Evolutionary conservation across 2,329 filamentous ascomycete genomes (phyloP).

Genomic region (Fusarium gaditjirri): DNA sequence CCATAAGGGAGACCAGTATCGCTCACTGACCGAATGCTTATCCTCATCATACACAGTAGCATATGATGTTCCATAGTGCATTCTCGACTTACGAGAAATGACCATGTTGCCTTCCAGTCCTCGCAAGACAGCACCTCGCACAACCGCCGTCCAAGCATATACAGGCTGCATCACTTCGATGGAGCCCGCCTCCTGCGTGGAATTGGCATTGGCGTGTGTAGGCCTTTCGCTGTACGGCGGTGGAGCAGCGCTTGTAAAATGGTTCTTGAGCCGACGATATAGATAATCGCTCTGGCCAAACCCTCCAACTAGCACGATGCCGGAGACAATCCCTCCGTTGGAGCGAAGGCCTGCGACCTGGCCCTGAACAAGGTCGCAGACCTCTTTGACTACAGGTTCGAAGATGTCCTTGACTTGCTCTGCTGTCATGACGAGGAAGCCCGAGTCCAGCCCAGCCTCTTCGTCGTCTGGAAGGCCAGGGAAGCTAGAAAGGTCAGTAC

Average conservation of each 20-base stretch:
- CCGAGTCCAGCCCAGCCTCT: constrained; percentile 77
- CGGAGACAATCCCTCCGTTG: constrained; percentile 71
- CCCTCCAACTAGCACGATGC: constrained; percentile 84
- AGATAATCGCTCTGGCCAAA: constrained; percentile 84
- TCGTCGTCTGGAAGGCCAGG: constrained; percentile 81
- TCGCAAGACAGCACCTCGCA: constrained; percentile 78
- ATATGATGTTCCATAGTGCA: constrained; percentile 84
- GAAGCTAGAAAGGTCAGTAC: constrained; percentile 58
- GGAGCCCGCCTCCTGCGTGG: constrained; percentile 62
- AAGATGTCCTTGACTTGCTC: constrained; percentile 78
- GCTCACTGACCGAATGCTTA: constrained; percentile 76
- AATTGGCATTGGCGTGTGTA: constrained; percentile 67
- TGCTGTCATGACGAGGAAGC: constrained; percentile 78
- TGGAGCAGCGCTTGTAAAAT: constrained; percentile 70
- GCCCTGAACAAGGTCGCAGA: constrained; percentile 74
- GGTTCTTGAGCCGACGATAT: constrained; percentile 74
- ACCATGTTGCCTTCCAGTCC: constrained; percentile 84
- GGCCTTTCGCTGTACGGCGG: constrained; percentile 76
- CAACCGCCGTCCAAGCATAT: constrained; percentile 84
- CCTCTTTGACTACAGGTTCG: constrained; percentile 77
- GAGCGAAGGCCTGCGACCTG: constrained; percentile 72
- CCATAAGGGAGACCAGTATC: constrained; percentile 84
- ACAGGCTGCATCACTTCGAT: constrained; percentile 86
- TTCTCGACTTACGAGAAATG: constrained; percentile 76
- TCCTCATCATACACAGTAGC: constrained; percentile 82